A percentile compares a stretch with the other conserved stretches of the same genome.
Evolutionary conservation across 768 basidiomycete species (phyloP).

Genomic region (Chalciporus pseudorubinellus): DNA sequence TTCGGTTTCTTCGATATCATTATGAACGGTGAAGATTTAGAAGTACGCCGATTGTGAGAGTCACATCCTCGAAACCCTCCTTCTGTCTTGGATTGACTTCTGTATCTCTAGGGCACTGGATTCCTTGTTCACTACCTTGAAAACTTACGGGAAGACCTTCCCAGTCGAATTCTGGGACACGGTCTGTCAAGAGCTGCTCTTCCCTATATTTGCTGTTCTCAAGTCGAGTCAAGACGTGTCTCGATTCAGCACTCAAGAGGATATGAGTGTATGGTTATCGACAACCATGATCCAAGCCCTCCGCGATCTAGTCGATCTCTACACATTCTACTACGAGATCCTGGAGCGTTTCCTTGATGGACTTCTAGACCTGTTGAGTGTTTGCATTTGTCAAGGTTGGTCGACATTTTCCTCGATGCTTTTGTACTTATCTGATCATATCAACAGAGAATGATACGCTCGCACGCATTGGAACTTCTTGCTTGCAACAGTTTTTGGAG

Average conservation of each 20-base stretch:
- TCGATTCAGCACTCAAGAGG: slow-evolving; percentile 93
- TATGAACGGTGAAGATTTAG: slow-evolving; percentile 98
- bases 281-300: slow-evolving; percentile 99
- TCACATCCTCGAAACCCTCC: neutral
- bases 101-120: slow-evolving; percentile 75
- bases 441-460: slow-evolving; percentile 91
- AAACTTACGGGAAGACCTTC: slow-evolving; percentile 82
- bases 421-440: slow-evolving; percentile 9
- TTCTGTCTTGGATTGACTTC: slow-evolving; percentile 4
- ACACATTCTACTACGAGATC: slow-evolving; percentile 92
- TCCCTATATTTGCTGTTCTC: slow-evolving; percentile 97
- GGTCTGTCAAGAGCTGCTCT: slow-evolving; percentile 93
- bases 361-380: slow-evolving; percentile 87
- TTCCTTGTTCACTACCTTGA: slow-evolving; percentile 91
- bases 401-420: neutral
- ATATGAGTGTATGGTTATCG: slow-evolving; percentile 99
- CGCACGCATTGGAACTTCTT: slow-evolving; percentile 96
- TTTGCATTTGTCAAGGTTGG: slow-evolving; percentile 97
- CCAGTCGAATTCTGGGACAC: slow-evolving; percentile 96
- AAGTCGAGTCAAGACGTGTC: slow-evolving; percentile 91
- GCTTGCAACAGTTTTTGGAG: slow-evolving; percentile 93
- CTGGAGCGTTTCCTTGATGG: slow-evolving; percentile 90
- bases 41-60: slow-evolving; percentile 91
- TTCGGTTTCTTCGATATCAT: slow-evolving; percentile 99
- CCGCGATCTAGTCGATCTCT: slow-evolving; percentile 91